These are phyloP conservation scores for Vicia faba DNA, from an alignment of 306 rosid genomes.

Conservation along the genomic window DNA sequence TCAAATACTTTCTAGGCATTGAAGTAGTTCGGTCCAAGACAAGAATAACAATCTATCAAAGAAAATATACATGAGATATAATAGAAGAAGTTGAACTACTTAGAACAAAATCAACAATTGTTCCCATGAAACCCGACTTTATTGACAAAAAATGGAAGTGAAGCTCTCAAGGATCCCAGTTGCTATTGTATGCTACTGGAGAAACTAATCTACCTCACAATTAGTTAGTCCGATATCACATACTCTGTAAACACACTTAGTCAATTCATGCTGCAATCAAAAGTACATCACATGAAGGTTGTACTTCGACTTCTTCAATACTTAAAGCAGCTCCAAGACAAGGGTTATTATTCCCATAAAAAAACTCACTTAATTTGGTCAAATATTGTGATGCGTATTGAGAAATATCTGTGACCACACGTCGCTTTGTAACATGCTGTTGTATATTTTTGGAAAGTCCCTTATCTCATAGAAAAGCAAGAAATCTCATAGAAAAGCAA, in stretches of 20 bases:
- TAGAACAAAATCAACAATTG: not conserved
- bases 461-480: too few species aligned
- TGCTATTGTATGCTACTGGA: not conserved
- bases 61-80: not conserved
- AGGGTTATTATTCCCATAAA: too few species aligned
- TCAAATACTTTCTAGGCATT: not conserved
- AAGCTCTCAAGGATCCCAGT: conserved; percentile 9
- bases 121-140: not conserved
- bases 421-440: too few species aligned
- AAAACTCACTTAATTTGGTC: too few species aligned
- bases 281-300: too few species aligned
- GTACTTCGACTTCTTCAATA: too few species aligned
- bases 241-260: not conserved
- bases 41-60: not conserved
- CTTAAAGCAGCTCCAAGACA: too few species aligned
- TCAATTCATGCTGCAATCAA: not conserved
- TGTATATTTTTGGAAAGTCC: too few species aligned
- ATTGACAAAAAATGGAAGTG: not conserved
- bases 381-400: too few species aligned
- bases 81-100: not conserved
- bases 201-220: not conserved
- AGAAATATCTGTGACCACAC: too few species aligned
- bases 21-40: not conserved
- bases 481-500: too few species aligned
- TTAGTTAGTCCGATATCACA: not conserved